Evolutionary conservation across 108 stramenopile genomes (phyloP), one percentile per base, ranked within the genome.

Genomic region (Skeletonema potamos): DNA sequence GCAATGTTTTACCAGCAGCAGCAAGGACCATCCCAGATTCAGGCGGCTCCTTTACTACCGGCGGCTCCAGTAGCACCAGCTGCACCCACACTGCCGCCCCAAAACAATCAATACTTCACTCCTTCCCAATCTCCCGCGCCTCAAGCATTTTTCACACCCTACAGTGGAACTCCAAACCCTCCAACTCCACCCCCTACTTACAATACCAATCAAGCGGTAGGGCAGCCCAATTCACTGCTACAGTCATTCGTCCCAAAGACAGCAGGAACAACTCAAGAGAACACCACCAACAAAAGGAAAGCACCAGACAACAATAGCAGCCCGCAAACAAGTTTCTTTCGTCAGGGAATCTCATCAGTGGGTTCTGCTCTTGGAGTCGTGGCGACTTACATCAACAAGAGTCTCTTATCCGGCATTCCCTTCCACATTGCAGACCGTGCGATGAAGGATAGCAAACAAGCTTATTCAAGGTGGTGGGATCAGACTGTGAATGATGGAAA

Each of bases 351-450:
- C n/a, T 62, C 67, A 20, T 63, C 68, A 24, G 62, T 81, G 44
- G 64, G 79, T 7, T 73, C 79, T 17, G 72, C 79, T 15, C 66
- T 81, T 27, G 66, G 72, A n/a, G 57, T 69, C 17, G 79, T 81
- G 28, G 79, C 79, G 11, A 60, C 59, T 3, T 81, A 81, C 22
- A 64, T 81, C 27, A 73, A 81, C 39, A 64, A 81, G 44, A 70
- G 72, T 65, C 48, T 81, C 7, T 44, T 69, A 22, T 73, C 67
- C 2, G 79, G 79, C 15, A 81, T 81, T 33, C 79, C 79, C 3
- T 81, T 81, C 62, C 79, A 81, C 22, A 69, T 81, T 54, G 79
- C 79, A 17, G 79, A 81, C 54, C 67, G 79, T 12, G 79, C 79
- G 17, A 69, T 81, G 79, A 73, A 63, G 43, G 79, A 81, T 37